These are phyloP conservation scores for Wickerhamiella occidentalis DNA, from an alignment of 805 yeast genomes.

Conservation along the genomic window DNA sequence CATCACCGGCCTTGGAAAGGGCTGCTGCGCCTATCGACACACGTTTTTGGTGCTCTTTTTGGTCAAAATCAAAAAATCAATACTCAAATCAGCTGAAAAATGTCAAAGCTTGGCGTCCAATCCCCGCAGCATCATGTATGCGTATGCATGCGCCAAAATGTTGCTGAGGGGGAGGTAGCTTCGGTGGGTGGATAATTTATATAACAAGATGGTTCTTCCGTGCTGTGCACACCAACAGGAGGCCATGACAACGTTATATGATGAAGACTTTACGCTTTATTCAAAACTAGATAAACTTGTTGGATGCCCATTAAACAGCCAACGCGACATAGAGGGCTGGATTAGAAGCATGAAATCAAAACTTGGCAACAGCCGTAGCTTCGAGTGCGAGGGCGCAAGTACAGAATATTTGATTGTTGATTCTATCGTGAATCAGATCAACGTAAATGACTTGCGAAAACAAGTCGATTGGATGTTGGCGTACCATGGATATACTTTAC, in stretches of 20 bases:
- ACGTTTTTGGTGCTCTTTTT: too few species aligned
- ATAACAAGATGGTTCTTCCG: not conserved
- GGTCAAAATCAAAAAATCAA: too few species aligned
- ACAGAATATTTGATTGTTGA: constrained; percentile 11
- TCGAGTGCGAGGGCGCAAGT: not conserved
- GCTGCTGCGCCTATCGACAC: not conserved
- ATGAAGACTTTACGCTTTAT: constrained; percentile 1
- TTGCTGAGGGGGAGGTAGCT: constrained; percentile 2
- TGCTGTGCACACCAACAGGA: too few species aligned
- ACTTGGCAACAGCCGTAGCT: not conserved
- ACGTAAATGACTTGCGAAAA: constrained; percentile 8
- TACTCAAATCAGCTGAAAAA: too few species aligned
- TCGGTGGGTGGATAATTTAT: not conserved
- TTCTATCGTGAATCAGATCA: constrained; percentile 10
- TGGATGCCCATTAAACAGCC: not conserved
- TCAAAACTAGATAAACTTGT: constrained; percentile 2
- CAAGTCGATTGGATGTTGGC: constrained; percentile 14
- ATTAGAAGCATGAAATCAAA: constrained; percentile 2
- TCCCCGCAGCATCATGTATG: constrained; percentile 7
- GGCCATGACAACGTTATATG: not conserved
- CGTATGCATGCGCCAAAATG: not conserved
- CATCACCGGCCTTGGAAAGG: not conserved
- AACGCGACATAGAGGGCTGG: constrained; percentile 7
- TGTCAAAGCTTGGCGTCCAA: not conserved
- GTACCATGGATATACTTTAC: constrained; percentile 11